phyloP scores from a whole-genome alignment of 129 eudicot genomes.

The Dittrichia graveolens region DNA sequence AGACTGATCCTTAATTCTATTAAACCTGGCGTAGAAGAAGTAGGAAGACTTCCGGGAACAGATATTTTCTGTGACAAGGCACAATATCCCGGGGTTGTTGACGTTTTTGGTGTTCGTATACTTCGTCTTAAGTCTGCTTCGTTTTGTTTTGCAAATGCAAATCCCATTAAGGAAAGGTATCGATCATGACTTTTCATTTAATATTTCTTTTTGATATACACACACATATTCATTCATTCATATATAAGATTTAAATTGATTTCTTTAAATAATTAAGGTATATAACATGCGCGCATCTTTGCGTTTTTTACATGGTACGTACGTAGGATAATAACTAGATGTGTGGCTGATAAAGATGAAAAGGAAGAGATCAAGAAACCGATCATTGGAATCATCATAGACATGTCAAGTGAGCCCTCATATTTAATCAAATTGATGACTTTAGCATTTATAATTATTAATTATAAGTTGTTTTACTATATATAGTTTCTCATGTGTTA shows the following conservation, averaged over 20 bases:
- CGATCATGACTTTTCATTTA: not conserved
- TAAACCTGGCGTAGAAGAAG: slow-evolving; percentile 55
- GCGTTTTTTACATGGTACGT: not conserved
- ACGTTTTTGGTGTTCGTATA: slow-evolving; percentile 48
- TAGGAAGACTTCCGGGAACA: slow-evolving; percentile 63
- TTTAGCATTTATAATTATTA: no score
- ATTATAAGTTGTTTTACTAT: no score
- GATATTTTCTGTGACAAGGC: slow-evolving; percentile 45
- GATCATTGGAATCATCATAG: slow-evolving; percentile 44
- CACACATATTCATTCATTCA: no score
- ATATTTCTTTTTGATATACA: no score
- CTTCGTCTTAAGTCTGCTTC: slow-evolving; percentile 51
- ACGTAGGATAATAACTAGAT: slow-evolving; percentile 39
- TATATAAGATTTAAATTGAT: not conserved
- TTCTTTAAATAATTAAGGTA: no score
- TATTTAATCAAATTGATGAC: not conserved
- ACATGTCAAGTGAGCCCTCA: slow-evolving; percentile 56
- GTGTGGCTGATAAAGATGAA: slow-evolving; percentile 38
- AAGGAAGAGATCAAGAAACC: slow-evolving; percentile 39
- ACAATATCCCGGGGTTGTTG: slow-evolving; percentile 55
- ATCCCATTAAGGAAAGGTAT: slow-evolving; percentile 65
- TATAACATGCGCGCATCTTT: no score
- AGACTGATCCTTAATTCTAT: slow-evolving; percentile 53
- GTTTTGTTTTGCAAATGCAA: slow-evolving; percentile 73
- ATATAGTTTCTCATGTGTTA: slow-evolving; percentile 8